Conservation (phyloP, 2,329 filamentous ascomycete species). For the Scedosporium apiospermum region DNA sequence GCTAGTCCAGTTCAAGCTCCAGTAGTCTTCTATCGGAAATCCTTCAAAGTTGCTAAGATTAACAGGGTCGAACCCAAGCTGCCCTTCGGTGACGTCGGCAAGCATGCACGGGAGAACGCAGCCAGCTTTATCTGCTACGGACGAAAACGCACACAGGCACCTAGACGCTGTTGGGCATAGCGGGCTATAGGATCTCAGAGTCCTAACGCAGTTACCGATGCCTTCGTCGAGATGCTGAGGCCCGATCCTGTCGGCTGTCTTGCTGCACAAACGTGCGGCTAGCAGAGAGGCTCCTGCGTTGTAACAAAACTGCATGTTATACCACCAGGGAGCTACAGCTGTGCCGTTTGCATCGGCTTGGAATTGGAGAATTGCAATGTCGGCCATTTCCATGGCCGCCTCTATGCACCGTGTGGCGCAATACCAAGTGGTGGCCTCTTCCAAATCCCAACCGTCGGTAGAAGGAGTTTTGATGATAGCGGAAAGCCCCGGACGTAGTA, state of each 20-base stretch:
- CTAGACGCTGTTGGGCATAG: neutral
- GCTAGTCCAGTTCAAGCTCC: neutral
- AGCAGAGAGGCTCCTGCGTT: neutral
- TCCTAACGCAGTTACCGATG: neutral
- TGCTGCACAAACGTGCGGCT: neutral
- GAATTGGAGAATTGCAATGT: neutral
- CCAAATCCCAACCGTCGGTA: neutral
- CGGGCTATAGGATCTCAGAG: neutral
- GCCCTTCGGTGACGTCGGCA: neutral
- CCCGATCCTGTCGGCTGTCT: neutral
- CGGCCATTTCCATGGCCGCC: neutral
- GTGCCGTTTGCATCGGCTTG: neutral
- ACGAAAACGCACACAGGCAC: neutral
- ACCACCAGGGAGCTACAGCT: neutral
- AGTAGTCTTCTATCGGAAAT: neutral
- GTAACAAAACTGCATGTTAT: conserved; percentile 1
- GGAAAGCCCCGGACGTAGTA: neutral
- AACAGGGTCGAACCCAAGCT: neutral
- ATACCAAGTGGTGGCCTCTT: neutral
- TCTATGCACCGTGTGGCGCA: neutral
- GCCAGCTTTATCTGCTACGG: neutral
- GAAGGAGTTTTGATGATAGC: neutral
- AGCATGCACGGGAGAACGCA: neutral
- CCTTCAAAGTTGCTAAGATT: neutral
- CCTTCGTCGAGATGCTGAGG: neutral